Base-by-base conservation (phyloP, 1,284 basidiomycete species). In the Cryptococcus floricola region DNA sequence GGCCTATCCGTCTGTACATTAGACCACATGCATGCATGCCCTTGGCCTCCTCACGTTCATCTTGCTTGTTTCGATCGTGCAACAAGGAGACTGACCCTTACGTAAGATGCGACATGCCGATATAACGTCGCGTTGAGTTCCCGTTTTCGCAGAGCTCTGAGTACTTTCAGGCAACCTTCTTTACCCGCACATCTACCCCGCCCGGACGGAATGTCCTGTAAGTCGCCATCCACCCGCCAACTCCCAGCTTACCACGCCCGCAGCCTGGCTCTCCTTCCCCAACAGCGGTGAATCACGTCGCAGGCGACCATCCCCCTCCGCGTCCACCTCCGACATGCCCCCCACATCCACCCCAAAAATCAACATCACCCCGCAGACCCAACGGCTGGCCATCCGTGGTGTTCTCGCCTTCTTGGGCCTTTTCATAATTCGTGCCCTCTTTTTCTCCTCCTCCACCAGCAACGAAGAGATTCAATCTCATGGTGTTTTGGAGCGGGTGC, bases 401-500 rank as follows among this genome's bases (percentile, higher is more conserved):
- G 67, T 68, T 2, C 63, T 77, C 46, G 67, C 66, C 25, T 54
- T 74, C 57, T 53, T 69, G 3, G 58, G 52, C 8, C 54, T 77
- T 49, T 59, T 76, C 56, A 60, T 76, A 53, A 52, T 75, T 46
- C 71, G 74, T 23, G 61, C 70, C 19, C 49, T 76, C 28, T 74
- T 77, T 61, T 73, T 74, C 61, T 50, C 59, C 3, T 58, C 57
- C 23, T 57, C 57, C 12, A 41, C 61, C 1, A 44, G 57, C 9
- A 14, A 56, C 1, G 70, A 69, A 45, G 83, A 88, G 75, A 91
- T 91, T 56, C 81, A 85, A 59, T 81, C 83, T 50, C 87, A 89
- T 67, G 88, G 87, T 69, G 87, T 96, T 45, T 83, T 96, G 48
- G 91, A 96, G 75, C 84, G 81, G 82, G 88, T 93, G 34, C 86